These are phyloP conservation scores for Aspergillus pseudotamarii DNA, from an alignment of 2,329 filamentous ascomycete species.

Conservation along the genomic window DNA sequence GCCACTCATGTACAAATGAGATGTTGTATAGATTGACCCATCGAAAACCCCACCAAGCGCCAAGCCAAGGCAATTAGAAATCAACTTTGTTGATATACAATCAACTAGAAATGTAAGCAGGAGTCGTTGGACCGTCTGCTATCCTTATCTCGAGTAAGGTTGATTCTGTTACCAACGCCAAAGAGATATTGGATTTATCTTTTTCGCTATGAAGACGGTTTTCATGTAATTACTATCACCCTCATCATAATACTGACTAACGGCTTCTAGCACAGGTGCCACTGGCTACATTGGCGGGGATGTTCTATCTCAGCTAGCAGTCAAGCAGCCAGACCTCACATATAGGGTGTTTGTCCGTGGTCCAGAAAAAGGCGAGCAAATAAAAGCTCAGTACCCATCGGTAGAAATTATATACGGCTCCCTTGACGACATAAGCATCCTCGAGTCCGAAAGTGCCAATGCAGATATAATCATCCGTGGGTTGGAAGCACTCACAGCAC, in stretches of 20 bases:
- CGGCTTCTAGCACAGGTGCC: background rate
- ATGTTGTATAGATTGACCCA: too few relatives aligned
- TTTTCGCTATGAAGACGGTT: too few relatives aligned
- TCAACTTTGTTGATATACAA: too few relatives aligned
- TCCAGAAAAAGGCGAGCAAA: conserved; percentile 4
- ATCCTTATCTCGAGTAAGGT: too few relatives aligned
- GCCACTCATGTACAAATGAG: background rate
- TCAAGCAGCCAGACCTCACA: conserved; percentile 13
- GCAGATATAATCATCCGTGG: conserved; percentile 20
- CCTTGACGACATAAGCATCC: conserved; percentile 1
- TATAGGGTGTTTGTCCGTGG: conserved; percentile 13
- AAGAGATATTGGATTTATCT: too few relatives aligned
- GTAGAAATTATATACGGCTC: conserved; percentile 3
- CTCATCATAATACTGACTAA: too few relatives aligned
- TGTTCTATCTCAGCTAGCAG: conserved; percentile 45
- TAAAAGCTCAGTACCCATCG: conserved; percentile 10
- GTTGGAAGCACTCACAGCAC: background rate
- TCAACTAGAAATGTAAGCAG: too few relatives aligned
- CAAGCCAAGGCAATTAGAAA: too few relatives aligned
- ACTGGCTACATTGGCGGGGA: conserved; percentile 37
- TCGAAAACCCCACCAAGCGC: too few relatives aligned
- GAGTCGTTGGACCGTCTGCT: too few relatives aligned
- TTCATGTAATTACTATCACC: too few relatives aligned
- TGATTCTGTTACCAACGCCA: too few relatives aligned
- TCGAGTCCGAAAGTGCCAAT: conserved; percentile 11